Evolutionary conservation across 2,329 filamentous ascomycete species (phyloP).

Genomic region (Chrysoporthe deuterocubensis): DNA sequence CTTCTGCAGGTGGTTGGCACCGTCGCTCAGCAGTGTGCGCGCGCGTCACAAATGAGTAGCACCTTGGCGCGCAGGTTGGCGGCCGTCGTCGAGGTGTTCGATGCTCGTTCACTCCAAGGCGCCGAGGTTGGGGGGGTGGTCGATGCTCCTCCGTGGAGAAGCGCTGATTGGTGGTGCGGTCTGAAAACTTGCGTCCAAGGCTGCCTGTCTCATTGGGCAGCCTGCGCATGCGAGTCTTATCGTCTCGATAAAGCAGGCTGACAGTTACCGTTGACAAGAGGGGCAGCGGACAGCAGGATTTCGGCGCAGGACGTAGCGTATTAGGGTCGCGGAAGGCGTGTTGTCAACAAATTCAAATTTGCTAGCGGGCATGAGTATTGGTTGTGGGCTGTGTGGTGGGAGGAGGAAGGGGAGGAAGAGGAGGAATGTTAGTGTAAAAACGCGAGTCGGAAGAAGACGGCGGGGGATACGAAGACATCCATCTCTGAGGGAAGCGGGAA

Average conservation of each 20-base stretch:
- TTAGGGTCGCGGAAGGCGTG: background rate
- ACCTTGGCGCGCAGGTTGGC: constrained; percentile 3
- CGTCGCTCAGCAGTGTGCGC: constrained; percentile 14
- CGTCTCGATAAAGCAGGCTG: constrained; percentile 20
- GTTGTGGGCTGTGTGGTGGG: constrained; percentile 7
- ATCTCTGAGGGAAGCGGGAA: background rate
- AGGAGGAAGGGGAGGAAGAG: background rate
- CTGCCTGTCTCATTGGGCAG: constrained; percentile 24
- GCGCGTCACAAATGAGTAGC: constrained; percentile 21
- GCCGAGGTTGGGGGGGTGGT: constrained; percentile 11
- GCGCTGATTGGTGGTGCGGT: constrained; percentile 26
- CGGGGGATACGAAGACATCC: constrained; percentile 9
- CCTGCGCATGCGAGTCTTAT: constrained; percentile 17
- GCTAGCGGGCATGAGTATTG: background rate
- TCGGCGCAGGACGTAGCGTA: background rate
- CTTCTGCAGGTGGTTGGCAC: background rate
- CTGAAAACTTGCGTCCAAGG: constrained; percentile 21
- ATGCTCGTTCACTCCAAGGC: background rate
- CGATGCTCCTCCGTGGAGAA: constrained; percentile 15
- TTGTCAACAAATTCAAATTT: background rate
- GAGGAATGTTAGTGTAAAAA: constrained; percentile 2
- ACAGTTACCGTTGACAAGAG: constrained; percentile 4
- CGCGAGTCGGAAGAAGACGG: constrained; percentile 22
- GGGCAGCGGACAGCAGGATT: background rate
- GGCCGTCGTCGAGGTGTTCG: background rate